Evolutionary conservation across 2,329 filamentous ascomycete species (phyloP), one percentile per base, ranked within the genome.

Genomic region (Botrytis pseudocinerea): DNA sequence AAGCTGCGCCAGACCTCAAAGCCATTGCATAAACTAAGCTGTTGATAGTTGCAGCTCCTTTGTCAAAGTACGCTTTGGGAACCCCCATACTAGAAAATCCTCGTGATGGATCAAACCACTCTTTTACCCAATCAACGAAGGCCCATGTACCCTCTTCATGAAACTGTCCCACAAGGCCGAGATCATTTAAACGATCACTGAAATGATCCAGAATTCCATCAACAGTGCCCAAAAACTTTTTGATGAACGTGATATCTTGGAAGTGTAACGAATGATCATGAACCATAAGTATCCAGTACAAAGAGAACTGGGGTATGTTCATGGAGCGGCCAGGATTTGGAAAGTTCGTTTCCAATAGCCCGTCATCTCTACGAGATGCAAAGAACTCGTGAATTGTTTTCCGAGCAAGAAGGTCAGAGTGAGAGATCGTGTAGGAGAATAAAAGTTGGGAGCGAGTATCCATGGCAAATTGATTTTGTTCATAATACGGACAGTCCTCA

Each of bases 401-500:
- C 2, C 80, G 77, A 70, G 79, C 80, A n/a, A 82, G 73, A 1
- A 78, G 78, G 59, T 82, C 80, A 22, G 82, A 80, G 4, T 78
- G 77, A 0, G 80, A 81, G 5, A 81, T 73, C 0, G 76, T 73
- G 59, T 82, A 82, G 38, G 80, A 79, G 59, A 82, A 82, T 1
- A 82, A 74, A 8, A 76, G 77, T 8, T 80, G 79, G 4, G 77
- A 9, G 75, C 48, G 75, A 9, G 75, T 75, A 48, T 82, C 80
- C 66, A 76, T 73, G 18, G 74, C 76, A 68, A 78, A 82, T 74
- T 82, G 80, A 4, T 80, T 77, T 64, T 82, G 81, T 68, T 82
- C 80, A 66, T 82, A 82, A 51, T 82, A 82, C 0, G 81, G 80
- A 42, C 80, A 82, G 61, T 82, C 81, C 2, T 79, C 78, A 69